Base-by-base conservation (phyloP, 345 rosid genomes). In the Adansonia digitata region DNA sequence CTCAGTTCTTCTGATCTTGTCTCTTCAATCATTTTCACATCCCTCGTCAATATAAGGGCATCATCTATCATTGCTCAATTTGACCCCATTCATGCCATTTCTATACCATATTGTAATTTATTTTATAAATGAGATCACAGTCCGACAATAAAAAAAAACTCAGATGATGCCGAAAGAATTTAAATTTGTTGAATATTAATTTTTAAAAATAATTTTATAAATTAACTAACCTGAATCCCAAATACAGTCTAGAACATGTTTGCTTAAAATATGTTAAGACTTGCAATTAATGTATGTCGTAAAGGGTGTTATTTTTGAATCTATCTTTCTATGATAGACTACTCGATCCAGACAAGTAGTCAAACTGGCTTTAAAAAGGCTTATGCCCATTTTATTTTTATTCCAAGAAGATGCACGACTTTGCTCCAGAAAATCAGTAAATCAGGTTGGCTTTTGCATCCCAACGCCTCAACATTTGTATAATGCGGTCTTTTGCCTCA, bases 351-450 rank as follows among this genome's bases (percentile, higher is more conserved):
- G 14, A 8, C 52, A 2, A 45, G 51, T 26, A 57, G 80, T 77
- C 78, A 79, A 77, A 77, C 31, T 7, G 65, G 53, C 76, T 64
- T 2, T 60, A n/a, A n/a, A n/a, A n/a, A n/a, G n/a, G n/a, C n/a
- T n/a, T n/a, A n/a, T n/a, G n/a, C n/a, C n/a, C n/a, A n/a, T n/a
- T n/a, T n/a, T n/a, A n/a, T n/a, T n/a, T n/a, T n/a, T 62, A 76
- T 78, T 79, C 77, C 43, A 46, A n/a, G n/a, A 40, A 42, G 27
- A 34, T 76, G 82, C 63, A 52, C 24, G 20, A 27, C 42, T 78
- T 80, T 49, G 49, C 18, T 53, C 63, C 81, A 57, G 34, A 75
- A 77, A 75, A 70, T 77, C 77, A 53, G 75, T 73, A 31, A 15
- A 53, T 66, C 71, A 22, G 77, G 56, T 46, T 42, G 70, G 76